These are phyloP conservation scores for Emmonsia crescens DNA, from an alignment of 2,329 filamentous ascomycete species.

Conservation along the genomic window DNA sequence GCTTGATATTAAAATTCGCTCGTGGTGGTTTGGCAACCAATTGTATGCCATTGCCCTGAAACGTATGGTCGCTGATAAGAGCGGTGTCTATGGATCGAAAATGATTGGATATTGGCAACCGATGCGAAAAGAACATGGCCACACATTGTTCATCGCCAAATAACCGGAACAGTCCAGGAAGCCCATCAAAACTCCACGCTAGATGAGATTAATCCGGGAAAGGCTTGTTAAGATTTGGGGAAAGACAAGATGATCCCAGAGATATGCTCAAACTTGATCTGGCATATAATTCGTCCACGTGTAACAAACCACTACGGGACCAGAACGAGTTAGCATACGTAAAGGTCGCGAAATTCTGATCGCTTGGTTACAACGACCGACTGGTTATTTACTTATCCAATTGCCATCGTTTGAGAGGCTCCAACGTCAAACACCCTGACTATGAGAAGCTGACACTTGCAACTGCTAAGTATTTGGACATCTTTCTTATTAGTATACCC, in stretches of 20 bases:
- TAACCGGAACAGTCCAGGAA: neutral
- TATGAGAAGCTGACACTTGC: neutral
- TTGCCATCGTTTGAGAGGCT: neutral
- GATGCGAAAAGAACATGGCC: neutral
- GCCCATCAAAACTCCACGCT: neutral
- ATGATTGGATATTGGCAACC: neutral
- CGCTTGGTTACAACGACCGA: neutral
- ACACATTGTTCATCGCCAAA: neutral
- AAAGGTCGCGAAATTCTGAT: neutral
- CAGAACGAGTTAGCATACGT: neutral
- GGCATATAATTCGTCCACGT: conserved; percentile 4
- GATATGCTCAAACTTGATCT: neutral
- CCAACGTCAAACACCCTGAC: neutral
- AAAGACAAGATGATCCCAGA: neutral
- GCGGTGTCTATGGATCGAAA: neutral
- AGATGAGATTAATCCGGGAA: neutral
- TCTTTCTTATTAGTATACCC: neutral
- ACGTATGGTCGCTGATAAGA: neutral
- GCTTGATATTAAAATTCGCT: neutral
- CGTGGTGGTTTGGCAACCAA: no score
- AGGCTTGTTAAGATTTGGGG: neutral
- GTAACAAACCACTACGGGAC: neutral
- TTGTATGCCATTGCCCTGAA: no score
- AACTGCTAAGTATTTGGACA: neutral
- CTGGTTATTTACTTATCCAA: neutral